Conservation (phyloP, 441 rosid genomes). For the Geranium incanum region DNA sequence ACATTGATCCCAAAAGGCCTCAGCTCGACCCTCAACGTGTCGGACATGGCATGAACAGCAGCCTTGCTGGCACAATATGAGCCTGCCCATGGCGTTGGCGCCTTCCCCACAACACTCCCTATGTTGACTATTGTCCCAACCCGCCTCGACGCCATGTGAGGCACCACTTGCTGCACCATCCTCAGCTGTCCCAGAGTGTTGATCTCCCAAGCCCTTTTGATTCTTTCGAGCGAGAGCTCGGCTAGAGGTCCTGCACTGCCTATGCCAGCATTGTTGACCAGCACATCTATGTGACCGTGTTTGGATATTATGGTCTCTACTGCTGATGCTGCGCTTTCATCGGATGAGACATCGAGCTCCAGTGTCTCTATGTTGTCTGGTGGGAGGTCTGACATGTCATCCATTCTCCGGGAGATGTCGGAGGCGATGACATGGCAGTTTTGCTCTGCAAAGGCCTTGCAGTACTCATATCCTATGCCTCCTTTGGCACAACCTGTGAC, state of each 20-base stretch:
- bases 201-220: conserved; percentile 50
- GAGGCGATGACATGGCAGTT: conserved; percentile 54
- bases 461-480: conserved; percentile 58
- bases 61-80: conserved; percentile 58
- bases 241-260: conserved; percentile 49
- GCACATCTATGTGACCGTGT: conserved; percentile 37
- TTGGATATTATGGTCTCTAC: conserved; percentile 31
- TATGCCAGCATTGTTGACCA: conserved; percentile 49
- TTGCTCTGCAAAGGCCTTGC: conserved; percentile 48
- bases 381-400: conserved; percentile 36
- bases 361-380: conserved; percentile 28
- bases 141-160: conserved; percentile 41
- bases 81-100: conserved; percentile 57
- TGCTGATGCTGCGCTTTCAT: conserved; percentile 36
- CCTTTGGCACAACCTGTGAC: conserved; percentile 65
- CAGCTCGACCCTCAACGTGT: conserved; percentile 42
- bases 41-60: conserved; percentile 45
- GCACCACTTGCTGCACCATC: conserved; percentile 55
- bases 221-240: conserved; percentile 36
- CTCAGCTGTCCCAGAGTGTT: conserved; percentile 53
- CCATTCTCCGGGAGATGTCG: conserved; percentile 33
- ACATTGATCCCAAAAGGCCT: conserved; percentile 48
- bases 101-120: conserved; percentile 50
- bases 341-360: conserved; percentile 47
- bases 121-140: conserved; percentile 46